phyloP scores from a whole-genome alignment of 176 grass and related monocot genomes.

The Dactylis glomerata region DNA sequence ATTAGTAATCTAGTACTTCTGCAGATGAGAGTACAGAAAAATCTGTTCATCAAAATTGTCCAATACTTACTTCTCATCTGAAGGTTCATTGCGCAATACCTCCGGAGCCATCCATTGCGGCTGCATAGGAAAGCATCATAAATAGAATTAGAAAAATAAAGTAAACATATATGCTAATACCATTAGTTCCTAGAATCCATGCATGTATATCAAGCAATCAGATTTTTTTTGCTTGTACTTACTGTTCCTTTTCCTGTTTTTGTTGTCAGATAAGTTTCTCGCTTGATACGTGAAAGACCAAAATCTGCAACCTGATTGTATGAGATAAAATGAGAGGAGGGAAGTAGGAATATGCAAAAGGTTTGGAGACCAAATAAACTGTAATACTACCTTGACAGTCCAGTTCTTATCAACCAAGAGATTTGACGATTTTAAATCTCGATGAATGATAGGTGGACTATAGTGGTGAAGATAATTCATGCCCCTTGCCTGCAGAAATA shows the following conservation, averaged over 20 bases:
- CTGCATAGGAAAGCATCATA: constrained; percentile 33
- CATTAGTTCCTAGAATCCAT: background rate
- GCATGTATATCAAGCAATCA: background rate
- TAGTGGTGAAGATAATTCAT: constrained; percentile 99
- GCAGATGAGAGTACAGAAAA: background rate
- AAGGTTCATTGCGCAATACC: constrained; percentile 93
- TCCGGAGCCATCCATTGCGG: constrained; percentile 99
- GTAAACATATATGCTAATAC: constrained; percentile 11
- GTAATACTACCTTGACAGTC: constrained; percentile 74
- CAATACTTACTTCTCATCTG: constrained; percentile 98
- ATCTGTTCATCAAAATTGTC: constrained; percentile 8
- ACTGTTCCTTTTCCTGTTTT: constrained; percentile 98
- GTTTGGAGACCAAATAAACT: constrained; percentile 27
- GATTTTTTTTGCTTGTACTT: constrained; percentile 33
- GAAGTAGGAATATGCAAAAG: constrained; percentile 2
- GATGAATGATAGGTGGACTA: constrained; percentile 87
- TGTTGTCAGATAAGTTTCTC: constrained; percentile 85
- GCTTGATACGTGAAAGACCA: constrained; percentile 97
- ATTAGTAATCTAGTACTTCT: constrained; percentile 34
- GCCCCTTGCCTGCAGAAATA: constrained; percentile 68
- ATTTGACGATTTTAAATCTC: constrained; percentile 98
- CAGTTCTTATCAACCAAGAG: constrained; percentile 99
- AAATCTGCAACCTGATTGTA: constrained; percentile 88
- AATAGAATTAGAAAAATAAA: constrained; percentile 31
- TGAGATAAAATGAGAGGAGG: constrained; percentile 18